phyloP scores from a whole-genome alignment of 2,329 filamentous ascomycete species.

The Pseudogymnoascus verrucosus region DNA sequence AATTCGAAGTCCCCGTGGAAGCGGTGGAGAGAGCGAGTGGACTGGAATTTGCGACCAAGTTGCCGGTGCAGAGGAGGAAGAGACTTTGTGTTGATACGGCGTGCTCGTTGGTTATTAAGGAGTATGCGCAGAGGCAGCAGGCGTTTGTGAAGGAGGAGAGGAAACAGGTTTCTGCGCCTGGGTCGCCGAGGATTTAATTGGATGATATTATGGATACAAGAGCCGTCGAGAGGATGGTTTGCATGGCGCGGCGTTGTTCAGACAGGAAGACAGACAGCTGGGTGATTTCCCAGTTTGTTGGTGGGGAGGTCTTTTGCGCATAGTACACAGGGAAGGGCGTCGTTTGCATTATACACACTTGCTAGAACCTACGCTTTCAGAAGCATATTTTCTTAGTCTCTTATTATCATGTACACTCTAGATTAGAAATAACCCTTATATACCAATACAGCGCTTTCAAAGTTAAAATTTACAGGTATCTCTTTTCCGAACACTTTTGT shows the following conservation, averaged over 20 bases:
- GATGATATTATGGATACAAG: no score
- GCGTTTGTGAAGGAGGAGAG: constrained; percentile 33
- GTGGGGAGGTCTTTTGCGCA: not conserved
- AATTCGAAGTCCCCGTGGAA: constrained; percentile 94
- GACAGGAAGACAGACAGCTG: not conserved
- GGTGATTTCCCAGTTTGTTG: not conserved
- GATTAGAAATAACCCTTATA: not conserved
- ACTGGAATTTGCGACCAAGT: constrained; percentile 77
- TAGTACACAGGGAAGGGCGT: not conserved
- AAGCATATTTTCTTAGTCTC: not conserved
- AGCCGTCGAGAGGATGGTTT: not conserved
- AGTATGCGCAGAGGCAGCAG: constrained; percentile 61
- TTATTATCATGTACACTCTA: not conserved
- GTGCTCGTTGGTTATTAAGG: constrained; percentile 75
- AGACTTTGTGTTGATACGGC: constrained; percentile 78
- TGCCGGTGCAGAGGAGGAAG: constrained; percentile 66
- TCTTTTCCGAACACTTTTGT: no score
- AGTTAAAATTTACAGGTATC: not conserved
- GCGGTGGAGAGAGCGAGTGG: constrained; percentile 87
- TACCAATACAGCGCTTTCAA: not conserved
- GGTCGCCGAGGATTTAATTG: not conserved
- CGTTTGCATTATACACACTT: not conserved
- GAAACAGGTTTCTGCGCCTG: constrained; percentile 14
- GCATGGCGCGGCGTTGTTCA: not conserved
- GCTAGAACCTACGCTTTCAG: not conserved